Evolutionary conservation across 257 asterid genomes (phyloP).

Genomic region (Orobanche coerulescens): DNA sequence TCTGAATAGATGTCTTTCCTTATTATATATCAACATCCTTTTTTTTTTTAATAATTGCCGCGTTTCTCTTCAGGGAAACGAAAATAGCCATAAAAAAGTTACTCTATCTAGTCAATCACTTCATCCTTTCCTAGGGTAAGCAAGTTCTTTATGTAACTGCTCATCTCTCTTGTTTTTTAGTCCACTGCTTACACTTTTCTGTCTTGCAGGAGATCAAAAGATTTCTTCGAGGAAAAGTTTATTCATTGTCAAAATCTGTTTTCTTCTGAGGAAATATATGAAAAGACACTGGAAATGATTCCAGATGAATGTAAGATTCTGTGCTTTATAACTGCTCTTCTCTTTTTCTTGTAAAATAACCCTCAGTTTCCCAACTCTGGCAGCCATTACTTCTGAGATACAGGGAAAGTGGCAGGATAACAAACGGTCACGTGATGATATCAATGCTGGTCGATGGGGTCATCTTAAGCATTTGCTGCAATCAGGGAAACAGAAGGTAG

Average conservation of each 20-base stretch:
- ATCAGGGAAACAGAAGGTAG: constrained; percentile 78
- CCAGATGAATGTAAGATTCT: constrained; percentile 71
- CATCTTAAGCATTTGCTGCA: constrained; percentile 58
- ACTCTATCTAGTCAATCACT: constrained; percentile 47
- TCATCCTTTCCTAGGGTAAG: constrained; percentile 89
- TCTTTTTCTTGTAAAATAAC: constrained; percentile 10
- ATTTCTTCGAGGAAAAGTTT: constrained; percentile 54
- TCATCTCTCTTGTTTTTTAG: constrained; percentile 7
- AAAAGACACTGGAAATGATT: constrained; percentile 77
- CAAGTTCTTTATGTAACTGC: constrained; percentile 9
- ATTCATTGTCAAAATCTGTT: constrained; percentile 58
- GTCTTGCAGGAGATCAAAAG: constrained; percentile 63
- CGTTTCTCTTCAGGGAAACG: constrained; percentile 59
- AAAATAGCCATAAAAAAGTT: constrained; percentile 62
- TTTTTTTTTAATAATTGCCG: constrained; percentile 12
- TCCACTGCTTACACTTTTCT: constrained; percentile 10
- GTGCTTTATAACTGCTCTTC: constrained; percentile 4
- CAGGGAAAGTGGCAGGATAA: constrained; percentile 69
- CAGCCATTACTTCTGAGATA: constrained; percentile 80
- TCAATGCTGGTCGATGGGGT: constrained; percentile 64
- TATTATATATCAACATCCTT: constrained; percentile 4
- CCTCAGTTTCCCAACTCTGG: constrained; percentile 14
- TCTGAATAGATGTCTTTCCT: background rate
- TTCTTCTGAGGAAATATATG: constrained; percentile 58
- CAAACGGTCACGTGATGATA: constrained; percentile 59